phyloP scores from a whole-genome alignment of 2,329 filamentous ascomycete genomes.

The Xenoacremonium recifei region DNA sequence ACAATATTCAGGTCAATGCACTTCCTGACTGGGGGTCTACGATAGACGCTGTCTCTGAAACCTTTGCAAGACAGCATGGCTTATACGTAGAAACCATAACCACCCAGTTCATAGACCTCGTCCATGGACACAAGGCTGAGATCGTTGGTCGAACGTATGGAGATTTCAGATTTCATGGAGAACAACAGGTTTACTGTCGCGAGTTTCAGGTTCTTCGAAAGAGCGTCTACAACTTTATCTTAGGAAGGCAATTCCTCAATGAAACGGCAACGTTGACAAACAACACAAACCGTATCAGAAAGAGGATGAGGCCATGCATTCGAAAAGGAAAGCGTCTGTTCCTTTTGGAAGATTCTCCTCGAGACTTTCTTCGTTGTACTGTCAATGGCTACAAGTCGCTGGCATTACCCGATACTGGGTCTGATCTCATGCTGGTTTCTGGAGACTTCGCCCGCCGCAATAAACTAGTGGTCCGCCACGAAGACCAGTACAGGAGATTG shows the following conservation, averaged over 20 bases:
- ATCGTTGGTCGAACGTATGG: background rate
- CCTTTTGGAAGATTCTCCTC: background rate
- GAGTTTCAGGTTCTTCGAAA: conserved; percentile 3
- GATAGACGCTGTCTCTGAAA: background rate
- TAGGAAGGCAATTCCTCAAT: conserved; percentile 4
- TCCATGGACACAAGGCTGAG: background rate
- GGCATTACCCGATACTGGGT: conserved; percentile 10
- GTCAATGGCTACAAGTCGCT: conserved; percentile 2
- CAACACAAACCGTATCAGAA: background rate
- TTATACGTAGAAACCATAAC: background rate
- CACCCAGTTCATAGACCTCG: background rate
- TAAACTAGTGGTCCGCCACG: background rate
- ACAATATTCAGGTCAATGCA: background rate
- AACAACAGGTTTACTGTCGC: background rate
- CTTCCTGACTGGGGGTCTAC: background rate
- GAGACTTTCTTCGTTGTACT: conserved; percentile 1
- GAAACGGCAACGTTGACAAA: conserved; percentile 3
- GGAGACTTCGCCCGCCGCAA: conserved; percentile 8
- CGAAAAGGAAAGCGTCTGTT: background rate
- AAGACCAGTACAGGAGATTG: conserved; percentile 1
- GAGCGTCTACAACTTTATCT: conserved; percentile 2
- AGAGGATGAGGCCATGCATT: background rate
- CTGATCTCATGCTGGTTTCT: conserved; percentile 7
- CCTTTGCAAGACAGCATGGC: background rate
- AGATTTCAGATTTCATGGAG: background rate